Percentiles rank a stretch among this genome's conserved stretches.
These are phyloP conservation scores for Insectozyma bohioensis DNA, from an alignment of 1,139 yeast species.

Conservation along the genomic window DNA sequence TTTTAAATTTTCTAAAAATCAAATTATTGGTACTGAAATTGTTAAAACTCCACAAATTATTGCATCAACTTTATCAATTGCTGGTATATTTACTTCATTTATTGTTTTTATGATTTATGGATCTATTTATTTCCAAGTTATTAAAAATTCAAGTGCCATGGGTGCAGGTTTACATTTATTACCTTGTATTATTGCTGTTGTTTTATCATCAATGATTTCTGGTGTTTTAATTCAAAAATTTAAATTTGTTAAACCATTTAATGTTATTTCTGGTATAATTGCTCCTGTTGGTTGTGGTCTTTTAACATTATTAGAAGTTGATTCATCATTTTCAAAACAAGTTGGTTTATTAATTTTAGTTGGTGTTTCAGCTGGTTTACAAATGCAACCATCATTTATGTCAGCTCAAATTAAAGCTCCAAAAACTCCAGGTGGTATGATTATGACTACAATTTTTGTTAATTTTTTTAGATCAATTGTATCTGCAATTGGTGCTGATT, in stretches of 20 bases:
- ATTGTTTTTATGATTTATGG: constrained; percentile 27
- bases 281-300: constrained; percentile 38
- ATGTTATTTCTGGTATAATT: constrained; percentile 24
- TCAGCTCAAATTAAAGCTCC: constrained; percentile 38
- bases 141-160: constrained; percentile 32
- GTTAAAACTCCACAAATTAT: constrained; percentile 22
- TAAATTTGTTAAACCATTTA: constrained; percentile 31
- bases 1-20: constrained; percentile 24
- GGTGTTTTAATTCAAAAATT: constrained; percentile 33
- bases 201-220: constrained; percentile 26
- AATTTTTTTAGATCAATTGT: constrained; percentile 33
- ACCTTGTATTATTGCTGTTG: constrained; percentile 37
- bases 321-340: constrained; percentile 25
- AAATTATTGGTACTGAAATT: constrained; percentile 29
- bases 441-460: constrained; percentile 35
- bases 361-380: constrained; percentile 32
- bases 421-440: constrained; percentile 34
- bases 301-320: constrained; percentile 29
- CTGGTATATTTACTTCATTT: constrained; percentile 25
- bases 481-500: constrained; percentile 29
- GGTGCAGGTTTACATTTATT: constrained; percentile 40
- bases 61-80: constrained; percentile 23
- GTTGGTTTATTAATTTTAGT: constrained; percentile 36
- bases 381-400: constrained; percentile 29
- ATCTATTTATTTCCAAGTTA: constrained; percentile 40